Evolutionary conservation across 495 filamentous ascomycete species (phyloP).

Genomic region (Penicillium tannophilum): DNA sequence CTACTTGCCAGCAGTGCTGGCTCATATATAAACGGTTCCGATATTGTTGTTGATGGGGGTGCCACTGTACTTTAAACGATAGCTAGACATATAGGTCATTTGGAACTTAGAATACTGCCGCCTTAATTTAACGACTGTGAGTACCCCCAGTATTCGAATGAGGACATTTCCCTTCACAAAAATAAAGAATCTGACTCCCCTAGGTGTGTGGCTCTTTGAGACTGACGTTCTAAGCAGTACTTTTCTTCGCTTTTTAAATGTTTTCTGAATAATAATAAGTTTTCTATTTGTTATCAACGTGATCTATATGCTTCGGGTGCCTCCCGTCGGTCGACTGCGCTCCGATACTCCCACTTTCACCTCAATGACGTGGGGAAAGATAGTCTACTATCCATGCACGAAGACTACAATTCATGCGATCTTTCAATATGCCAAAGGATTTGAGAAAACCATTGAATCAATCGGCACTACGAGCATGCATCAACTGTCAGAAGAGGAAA

Average conservation of each 20-base stretch:
- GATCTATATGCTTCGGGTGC: no score
- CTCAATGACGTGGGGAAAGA: neutral
- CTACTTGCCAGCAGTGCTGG: constrained; percentile 75
- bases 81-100: neutral
- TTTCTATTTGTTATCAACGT: no score
- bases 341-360: constrained; percentile 7
- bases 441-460: neutral
- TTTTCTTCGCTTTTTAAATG: no score
- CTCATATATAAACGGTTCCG: constrained; percentile 76
- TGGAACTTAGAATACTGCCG: no score
- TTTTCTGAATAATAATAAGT: no score
- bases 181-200: no score
- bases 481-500: constrained; percentile 15
- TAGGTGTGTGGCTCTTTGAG: no score
- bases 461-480: constrained; percentile 3
- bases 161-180: no score
- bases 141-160: no score
- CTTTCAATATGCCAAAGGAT: constrained; percentile 7
- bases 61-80: constrained; percentile 18
- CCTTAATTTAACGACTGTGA: no score
- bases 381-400: neutral
- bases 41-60: constrained; percentile 59
- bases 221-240: no score
- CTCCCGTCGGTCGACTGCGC: constrained; percentile 12
- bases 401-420: constrained; percentile 7